A percentile compares a stretch with the other conserved stretches of the same genome.
Evolutionary conservation across 441 rosid species (phyloP).

Genomic region (Aquilaria agallochum): DNA sequence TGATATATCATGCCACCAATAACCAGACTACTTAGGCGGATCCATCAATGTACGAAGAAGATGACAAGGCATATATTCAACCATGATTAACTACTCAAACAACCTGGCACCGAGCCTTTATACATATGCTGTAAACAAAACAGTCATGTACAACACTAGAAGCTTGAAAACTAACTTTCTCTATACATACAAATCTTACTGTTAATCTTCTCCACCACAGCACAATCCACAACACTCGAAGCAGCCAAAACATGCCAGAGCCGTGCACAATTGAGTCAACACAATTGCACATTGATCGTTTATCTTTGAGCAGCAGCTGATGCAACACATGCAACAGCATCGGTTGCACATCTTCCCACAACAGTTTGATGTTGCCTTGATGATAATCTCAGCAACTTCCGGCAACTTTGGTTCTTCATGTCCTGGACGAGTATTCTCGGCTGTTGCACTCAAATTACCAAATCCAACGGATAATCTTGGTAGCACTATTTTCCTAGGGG

Average conservation of each 20-base stretch:
- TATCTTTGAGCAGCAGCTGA: conserved; percentile 66
- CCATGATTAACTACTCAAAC: not conserved
- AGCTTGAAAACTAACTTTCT: conserved; percentile 3
- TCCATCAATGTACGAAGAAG: too few species aligned
- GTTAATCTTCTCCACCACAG: conserved; percentile 50
- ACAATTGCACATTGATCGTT: conserved; percentile 56
- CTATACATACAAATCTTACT: not conserved
- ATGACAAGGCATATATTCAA: too few species aligned
- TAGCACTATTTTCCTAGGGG: conserved; percentile 36
- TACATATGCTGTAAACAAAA: too few species aligned
- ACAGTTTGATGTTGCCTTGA: conserved; percentile 83
- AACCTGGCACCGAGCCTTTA: not conserved
- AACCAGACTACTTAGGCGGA: too few species aligned
- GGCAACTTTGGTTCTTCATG: conserved; percentile 45
- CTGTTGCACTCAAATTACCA: conserved; percentile 68
- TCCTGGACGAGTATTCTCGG: conserved; percentile 61
- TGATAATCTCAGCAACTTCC: conserved; percentile 69
- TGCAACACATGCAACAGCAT: conserved; percentile 90
- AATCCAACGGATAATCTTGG: conserved; percentile 60
- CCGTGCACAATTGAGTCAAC: conserved; percentile 63
- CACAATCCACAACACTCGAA: conserved; percentile 72
- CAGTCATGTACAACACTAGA: not conserved
- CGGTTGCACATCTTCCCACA: conserved; percentile 40
- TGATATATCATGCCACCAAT: too few species aligned
- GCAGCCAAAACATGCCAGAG: conserved; percentile 84